Evolutionary conservation across 805 yeast species (phyloP).

Genomic region (Barnettozyma sucrosica): DNA sequence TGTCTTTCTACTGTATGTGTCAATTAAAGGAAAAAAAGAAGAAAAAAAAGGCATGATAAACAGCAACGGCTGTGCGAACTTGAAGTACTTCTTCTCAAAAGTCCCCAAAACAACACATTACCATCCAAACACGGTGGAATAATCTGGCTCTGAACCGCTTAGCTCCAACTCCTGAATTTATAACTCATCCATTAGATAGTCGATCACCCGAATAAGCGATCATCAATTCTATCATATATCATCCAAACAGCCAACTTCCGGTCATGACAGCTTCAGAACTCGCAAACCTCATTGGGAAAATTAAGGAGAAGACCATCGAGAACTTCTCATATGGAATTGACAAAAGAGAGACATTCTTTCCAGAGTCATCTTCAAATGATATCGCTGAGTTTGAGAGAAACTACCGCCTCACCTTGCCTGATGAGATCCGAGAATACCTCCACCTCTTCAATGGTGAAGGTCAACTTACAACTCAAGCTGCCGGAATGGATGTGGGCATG

Average conservation of each 20-base stretch:
- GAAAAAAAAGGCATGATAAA: too few relatives aligned
- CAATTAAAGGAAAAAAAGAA: too few relatives aligned
- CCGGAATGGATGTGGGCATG: not conserved
- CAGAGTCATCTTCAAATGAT: slow-evolving; percentile 1
- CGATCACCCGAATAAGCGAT: too few relatives aligned
- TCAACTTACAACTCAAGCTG: not conserved
- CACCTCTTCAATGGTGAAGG: slow-evolving; percentile 8
- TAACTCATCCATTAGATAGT: not conserved
- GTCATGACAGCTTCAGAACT: not conserved
- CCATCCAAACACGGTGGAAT: too few relatives aligned
- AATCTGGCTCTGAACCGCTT: not conserved
- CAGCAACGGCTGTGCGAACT: too few relatives aligned
- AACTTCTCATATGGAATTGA: slow-evolving; percentile 2
- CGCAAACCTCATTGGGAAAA: not conserved
- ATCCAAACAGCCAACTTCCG: not conserved
- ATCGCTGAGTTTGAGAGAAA: slow-evolving; percentile 34
- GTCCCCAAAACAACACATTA: too few relatives aligned
- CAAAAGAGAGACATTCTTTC: slow-evolving; percentile 4
- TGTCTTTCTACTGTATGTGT: too few relatives aligned
- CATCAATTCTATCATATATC: too few relatives aligned
- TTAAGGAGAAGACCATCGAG: slow-evolving; percentile 2
- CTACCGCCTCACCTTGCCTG: slow-evolving; percentile 25
- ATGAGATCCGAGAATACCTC: slow-evolving; percentile 8
- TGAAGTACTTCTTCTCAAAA: too few relatives aligned
- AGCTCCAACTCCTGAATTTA: not conserved